Evolutionary conservation across 805 yeast species (phyloP).

Genomic region (Ogataea nakhonphanomensis): DNA sequence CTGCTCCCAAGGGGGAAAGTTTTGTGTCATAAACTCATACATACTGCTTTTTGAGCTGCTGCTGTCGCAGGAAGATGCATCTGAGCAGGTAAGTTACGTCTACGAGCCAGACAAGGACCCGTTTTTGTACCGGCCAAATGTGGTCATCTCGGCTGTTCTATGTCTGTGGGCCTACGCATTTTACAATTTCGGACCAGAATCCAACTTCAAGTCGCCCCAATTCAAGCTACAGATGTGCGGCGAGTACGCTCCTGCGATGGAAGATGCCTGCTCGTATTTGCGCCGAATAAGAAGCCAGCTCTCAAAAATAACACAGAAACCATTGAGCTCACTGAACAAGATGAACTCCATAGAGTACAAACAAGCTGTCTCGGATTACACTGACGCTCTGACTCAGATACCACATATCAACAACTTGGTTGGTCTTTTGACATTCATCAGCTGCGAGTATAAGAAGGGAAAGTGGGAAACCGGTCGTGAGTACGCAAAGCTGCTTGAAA

Average conservation of each 20-base stretch:
- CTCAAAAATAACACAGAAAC: constrained; percentile 21
- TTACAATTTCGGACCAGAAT: constrained; percentile 48
- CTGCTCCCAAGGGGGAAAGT: constrained; percentile 39
- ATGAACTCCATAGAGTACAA: neutral
- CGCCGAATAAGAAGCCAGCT: constrained; percentile 42
- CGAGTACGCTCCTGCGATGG: constrained; percentile 34
- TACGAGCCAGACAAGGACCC: constrained; percentile 37
- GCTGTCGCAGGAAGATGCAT: constrained; percentile 32
- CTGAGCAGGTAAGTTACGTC: constrained; percentile 25
- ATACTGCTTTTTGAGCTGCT: constrained; percentile 55
- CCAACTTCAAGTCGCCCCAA: constrained; percentile 25
- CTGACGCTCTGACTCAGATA: constrained; percentile 35
- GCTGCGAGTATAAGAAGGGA: constrained; percentile 34
- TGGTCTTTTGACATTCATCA: constrained; percentile 46
- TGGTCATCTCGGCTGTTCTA: constrained; percentile 35
- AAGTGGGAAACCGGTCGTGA: constrained; percentile 58
- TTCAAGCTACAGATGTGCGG: constrained; percentile 3
- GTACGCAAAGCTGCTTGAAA: constrained; percentile 44
- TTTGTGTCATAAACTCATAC: constrained; percentile 53
- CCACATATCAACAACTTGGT: constrained; percentile 44
- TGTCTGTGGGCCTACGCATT: constrained; percentile 49
- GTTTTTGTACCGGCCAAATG: constrained; percentile 33
- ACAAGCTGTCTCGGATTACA: constrained; percentile 32
- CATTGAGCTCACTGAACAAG: constrained; percentile 7
- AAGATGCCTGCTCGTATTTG: constrained; percentile 47